Percentiles rank a stretch among this genome's conserved stretches.
Conservation (phyloP, 73 alveolate genomes). For the Symbiodinium pilosum region DNA sequence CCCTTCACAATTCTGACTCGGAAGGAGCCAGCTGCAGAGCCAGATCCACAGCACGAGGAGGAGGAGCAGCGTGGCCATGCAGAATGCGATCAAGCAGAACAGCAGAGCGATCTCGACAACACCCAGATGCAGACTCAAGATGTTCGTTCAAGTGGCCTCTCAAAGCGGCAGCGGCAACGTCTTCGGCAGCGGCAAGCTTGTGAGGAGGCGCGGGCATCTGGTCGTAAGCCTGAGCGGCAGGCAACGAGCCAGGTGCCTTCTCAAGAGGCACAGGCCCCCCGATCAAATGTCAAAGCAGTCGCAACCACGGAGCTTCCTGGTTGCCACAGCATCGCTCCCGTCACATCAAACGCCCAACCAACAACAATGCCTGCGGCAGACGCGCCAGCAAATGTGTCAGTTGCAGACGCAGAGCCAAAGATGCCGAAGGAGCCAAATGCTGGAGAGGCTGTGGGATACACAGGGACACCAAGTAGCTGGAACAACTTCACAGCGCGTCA, state of each 20-base stretch:
- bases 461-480: no score
- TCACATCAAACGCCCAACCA: no score
- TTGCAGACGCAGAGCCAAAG: no score
- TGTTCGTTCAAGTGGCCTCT: not conserved
- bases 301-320: no score
- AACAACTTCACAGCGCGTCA: no score
- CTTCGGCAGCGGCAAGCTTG: constrained; percentile 55
- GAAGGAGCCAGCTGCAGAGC: constrained; percentile 80
- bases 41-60: constrained; percentile 61
- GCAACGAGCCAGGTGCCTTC: not conserved
- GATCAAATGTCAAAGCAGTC: not conserved
- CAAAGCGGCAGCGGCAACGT: constrained; percentile 68
- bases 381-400: no score
- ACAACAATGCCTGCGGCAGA: not conserved
- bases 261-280: not conserved
- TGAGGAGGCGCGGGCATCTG: not conserved
- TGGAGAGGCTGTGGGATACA: no score
- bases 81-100: not conserved
- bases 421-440: no score
- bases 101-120: constrained; percentile 6
- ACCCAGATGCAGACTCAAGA: not conserved
- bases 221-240: not conserved
- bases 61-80: no score
- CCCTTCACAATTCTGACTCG: no score
- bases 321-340: not conserved